Conservation (phyloP, 805 yeast species). For the Saccharomyces eubayanus region DNA sequence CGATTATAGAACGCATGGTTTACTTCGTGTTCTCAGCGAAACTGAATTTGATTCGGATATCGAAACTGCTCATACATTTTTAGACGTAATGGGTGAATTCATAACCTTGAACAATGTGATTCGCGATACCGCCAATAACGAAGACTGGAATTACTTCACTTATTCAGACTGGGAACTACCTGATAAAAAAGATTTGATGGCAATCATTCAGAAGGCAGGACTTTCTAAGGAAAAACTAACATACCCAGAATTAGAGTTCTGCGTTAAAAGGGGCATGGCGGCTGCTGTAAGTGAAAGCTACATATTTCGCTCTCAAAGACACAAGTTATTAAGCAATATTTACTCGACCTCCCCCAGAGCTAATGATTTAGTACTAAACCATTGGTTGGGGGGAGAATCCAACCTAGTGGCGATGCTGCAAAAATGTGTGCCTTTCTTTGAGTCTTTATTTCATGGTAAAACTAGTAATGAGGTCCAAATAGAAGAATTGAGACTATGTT, state of each 20-base stretch:
- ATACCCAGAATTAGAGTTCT: slow-evolving; percentile 34
- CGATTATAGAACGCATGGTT: slow-evolving; percentile 32
- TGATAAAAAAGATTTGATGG: slow-evolving; percentile 32
- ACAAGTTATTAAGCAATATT: slow-evolving; percentile 9
- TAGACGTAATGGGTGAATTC: slow-evolving; percentile 63
- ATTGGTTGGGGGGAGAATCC: slow-evolving; percentile 25
- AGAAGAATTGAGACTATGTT: slow-evolving; percentile 11
- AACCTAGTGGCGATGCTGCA: slow-evolving; percentile 15
- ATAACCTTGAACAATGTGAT: slow-evolving; percentile 36
- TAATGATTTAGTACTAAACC: slow-evolving; percentile 17
- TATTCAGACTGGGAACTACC: slow-evolving; percentile 38
- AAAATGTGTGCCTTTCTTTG: slow-evolving; percentile 14
- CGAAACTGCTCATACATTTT: slow-evolving; percentile 42
- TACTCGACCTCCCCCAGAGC: slow-evolving; percentile 15
- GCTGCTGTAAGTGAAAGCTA: slow-evolving; percentile 42
- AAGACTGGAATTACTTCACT: slow-evolving; percentile 18
- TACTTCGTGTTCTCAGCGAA: slow-evolving; percentile 42
- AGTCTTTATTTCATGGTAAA: slow-evolving; percentile 5
- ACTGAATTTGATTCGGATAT: slow-evolving; percentile 48
- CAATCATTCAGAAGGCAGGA: slow-evolving; percentile 35
- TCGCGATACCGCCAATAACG: slow-evolving; percentile 4
- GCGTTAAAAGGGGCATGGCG: slow-evolving; percentile 48
- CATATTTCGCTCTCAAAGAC: slow-evolving; percentile 8
- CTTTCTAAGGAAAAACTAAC: slow-evolving; percentile 25
- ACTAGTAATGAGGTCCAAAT: not conserved